These are phyloP conservation scores for Fusarium sacchari DNA, from an alignment of 2,329 filamentous ascomycete genomes.

Conservation along the genomic window DNA sequence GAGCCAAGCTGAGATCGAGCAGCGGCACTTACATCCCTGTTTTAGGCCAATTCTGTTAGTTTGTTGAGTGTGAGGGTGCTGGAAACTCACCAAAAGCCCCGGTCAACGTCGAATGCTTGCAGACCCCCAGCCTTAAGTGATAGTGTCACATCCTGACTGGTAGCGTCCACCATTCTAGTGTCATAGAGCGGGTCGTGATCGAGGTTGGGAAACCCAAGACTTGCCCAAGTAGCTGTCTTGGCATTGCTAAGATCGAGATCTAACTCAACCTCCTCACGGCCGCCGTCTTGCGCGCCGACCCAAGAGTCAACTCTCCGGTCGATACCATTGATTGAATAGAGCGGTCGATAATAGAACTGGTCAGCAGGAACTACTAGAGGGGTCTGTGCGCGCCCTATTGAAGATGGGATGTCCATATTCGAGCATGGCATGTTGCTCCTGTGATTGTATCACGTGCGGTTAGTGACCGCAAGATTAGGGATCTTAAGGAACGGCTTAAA, in stretches of 20 bases:
- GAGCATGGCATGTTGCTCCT: neutral
- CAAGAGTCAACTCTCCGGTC: neutral
- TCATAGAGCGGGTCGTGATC: neutral
- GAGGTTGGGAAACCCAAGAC: neutral
- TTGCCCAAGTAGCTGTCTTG: neutral
- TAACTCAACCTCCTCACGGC: neutral
- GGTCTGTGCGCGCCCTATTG: neutral
- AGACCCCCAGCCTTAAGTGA: neutral
- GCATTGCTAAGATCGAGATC: neutral
- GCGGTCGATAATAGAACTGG: neutral
- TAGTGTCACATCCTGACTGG: accelerated
- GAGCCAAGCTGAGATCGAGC: neutral
- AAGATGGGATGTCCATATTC: neutral
- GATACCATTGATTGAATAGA: neutral
- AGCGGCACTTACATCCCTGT: neutral
- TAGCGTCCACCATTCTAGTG: neutral
- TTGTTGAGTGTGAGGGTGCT: accelerated
- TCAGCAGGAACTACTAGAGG: neutral
- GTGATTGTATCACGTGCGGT: accelerated
- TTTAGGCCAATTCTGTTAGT: accelerated
- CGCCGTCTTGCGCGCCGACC: accelerated
- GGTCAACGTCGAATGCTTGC: neutral
- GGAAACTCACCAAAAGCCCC: neutral
- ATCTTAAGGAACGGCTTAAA: accelerated
- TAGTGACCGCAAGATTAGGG: neutral